These are phyloP conservation scores for Porcisia hertigi DNA, from an alignment of 208 protist genomes.

Conservation along the genomic window DNA sequence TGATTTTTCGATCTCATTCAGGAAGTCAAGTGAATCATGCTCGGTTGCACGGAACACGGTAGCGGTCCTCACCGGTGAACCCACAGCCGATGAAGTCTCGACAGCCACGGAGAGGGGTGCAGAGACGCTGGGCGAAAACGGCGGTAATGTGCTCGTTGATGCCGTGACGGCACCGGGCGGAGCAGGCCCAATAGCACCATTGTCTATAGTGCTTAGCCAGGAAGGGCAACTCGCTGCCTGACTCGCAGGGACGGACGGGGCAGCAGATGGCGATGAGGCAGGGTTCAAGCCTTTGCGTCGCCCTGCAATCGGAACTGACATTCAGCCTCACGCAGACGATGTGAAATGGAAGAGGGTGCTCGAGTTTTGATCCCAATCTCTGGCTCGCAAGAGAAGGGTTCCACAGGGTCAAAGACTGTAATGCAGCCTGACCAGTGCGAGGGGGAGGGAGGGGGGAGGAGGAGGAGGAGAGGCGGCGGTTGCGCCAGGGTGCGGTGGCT, in stretches of 20 bases:
- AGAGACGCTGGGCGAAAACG: background rate
- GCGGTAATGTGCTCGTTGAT: background rate
- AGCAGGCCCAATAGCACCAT: background rate
- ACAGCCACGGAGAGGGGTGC: background rate
- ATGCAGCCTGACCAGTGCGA: background rate
- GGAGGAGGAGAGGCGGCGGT: background rate
- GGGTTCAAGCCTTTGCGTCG: constrained; percentile 20
- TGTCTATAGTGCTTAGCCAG: constrained; percentile 16
- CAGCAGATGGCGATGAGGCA: background rate
- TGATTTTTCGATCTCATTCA: background rate
- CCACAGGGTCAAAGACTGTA: background rate
- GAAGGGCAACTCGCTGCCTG: constrained; percentile 1
- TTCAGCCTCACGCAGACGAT: background rate
- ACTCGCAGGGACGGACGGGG: background rate
- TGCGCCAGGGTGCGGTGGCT: background rate
- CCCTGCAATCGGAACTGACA: constrained; percentile 28
- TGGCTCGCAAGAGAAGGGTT: background rate
- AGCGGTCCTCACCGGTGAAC: background rate
- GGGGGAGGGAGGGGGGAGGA: background rate
- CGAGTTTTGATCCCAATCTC: background rate
- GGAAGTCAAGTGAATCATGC: background rate
- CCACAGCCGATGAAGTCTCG: background rate
- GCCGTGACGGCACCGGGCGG: background rate
- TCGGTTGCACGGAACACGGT: background rate
- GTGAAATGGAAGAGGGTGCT: background rate